These are phyloP conservation scores for Didymella segeticola DNA, from an alignment of 2,329 filamentous ascomycete genomes.

Conservation along the genomic window DNA sequence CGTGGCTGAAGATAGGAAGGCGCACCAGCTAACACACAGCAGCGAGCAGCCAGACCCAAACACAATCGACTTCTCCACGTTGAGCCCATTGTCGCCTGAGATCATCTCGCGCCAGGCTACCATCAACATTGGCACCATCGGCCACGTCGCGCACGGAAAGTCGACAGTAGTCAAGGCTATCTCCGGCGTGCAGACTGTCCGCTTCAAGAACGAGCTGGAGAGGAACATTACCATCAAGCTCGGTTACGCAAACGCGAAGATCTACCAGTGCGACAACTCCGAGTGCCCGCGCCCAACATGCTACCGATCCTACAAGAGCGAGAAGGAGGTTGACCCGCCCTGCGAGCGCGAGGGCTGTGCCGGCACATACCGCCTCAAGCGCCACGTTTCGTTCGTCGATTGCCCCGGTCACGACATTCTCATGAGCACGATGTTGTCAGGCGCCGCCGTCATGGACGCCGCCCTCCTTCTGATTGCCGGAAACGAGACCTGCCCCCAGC, in stretches of 20 bases:
- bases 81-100: conserved; percentile 89
- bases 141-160: conserved; percentile 98
- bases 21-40: conserved; percentile 27
- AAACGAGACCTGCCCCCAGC: conserved; percentile 98
- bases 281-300: conserved; percentile 93
- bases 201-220: conserved; percentile 99
- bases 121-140: conserved; percentile 98
- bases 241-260: conserved; percentile 98
- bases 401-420: conserved; percentile 99
- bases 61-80: conserved; percentile 79
- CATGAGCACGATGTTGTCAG: conserved; percentile 99
- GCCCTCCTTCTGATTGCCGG: conserved; percentile 94
- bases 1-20: background rate
- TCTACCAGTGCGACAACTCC: conserved; percentile 96
- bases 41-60: conserved; percentile 87
- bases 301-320: conserved; percentile 97
- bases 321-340: conserved; percentile 96
- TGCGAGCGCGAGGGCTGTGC: conserved; percentile 92
- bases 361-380: conserved; percentile 85
- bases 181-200: conserved; percentile 96
- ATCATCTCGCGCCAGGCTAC: conserved; percentile 98
- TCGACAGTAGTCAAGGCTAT: conserved; percentile 99
- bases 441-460: conserved; percentile 98
- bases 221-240: conserved; percentile 99
- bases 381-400: conserved; percentile 79